Percentiles rank a stretch among this genome's conserved stretches.
These are phyloP conservation scores for Cunninghamia lanceolata DNA, from an alignment of 75 land plant genomes.

Conservation along the genomic window DNA sequence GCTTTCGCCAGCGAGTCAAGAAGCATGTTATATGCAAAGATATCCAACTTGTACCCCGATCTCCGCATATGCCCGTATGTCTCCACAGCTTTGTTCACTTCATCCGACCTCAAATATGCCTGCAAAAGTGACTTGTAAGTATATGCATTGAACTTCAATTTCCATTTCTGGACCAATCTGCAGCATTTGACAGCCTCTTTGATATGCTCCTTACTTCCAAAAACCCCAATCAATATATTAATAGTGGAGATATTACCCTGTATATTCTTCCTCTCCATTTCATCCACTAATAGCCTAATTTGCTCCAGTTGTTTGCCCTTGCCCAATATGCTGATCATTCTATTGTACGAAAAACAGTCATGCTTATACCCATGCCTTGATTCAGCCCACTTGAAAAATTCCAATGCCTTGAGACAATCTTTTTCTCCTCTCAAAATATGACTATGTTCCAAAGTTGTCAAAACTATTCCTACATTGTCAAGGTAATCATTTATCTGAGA, in stretches of 20 bases:
- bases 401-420: slow-evolving; percentile 20
- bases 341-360: slow-evolving; percentile 47
- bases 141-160: slow-evolving; percentile 41
- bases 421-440: slow-evolving; percentile 42
- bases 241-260: slow-evolving; percentile 62
- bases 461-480: slow-evolving; percentile 31
- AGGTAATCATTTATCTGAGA: slow-evolving; percentile 40
- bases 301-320: slow-evolving; percentile 6
- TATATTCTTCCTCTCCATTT: slow-evolving; percentile 43
- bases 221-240: slow-evolving; percentile 55
- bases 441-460: slow-evolving; percentile 53
- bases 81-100: slow-evolving; percentile 27
- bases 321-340: slow-evolving; percentile 31
- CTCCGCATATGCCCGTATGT: slow-evolving; percentile 43
- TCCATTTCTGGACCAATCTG: slow-evolving; percentile 54
- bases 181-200: slow-evolving; percentile 36
- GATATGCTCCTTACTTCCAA: slow-evolving; percentile 19
- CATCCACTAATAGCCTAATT: slow-evolving; percentile 28
- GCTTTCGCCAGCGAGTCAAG: slow-evolving; percentile 63
- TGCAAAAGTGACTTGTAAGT: slow-evolving; percentile 70
- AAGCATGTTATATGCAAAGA: slow-evolving; percentile 64
- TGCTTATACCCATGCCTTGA: slow-evolving; percentile 22
- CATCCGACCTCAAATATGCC: slow-evolving; percentile 46
- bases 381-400: slow-evolving; percentile 42
- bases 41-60: slow-evolving; percentile 49